phyloP scores from a whole-genome alignment of 2,329 filamentous ascomycete genomes.

The Alternaria sp. region DNA sequence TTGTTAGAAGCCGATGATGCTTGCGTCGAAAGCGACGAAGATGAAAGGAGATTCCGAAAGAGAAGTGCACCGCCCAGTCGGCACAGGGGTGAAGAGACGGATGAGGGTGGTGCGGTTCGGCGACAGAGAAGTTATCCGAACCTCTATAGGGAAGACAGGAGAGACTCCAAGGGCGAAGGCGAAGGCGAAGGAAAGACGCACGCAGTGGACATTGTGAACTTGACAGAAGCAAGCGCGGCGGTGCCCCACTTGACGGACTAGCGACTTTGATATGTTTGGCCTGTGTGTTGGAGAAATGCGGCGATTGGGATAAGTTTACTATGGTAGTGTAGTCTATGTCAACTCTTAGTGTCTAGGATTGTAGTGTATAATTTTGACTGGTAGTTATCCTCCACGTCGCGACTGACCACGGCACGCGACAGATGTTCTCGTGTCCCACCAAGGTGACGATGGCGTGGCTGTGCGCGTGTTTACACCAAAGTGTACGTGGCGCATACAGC shows the following conservation, averaged over 20 bases:
- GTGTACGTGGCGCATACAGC: background rate
- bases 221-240: background rate
- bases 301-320: background rate
- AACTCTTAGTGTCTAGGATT: background rate
- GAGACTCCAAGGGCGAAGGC: constrained; percentile 24
- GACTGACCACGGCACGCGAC: background rate
- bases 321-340: background rate
- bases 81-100: constrained; percentile 31
- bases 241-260: background rate
- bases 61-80: constrained; percentile 47
- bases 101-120: constrained; percentile 36
- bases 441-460: constrained; percentile 11
- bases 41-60: constrained; percentile 42
- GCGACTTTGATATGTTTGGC: constrained; percentile 1
- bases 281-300: background rate
- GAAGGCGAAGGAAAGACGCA: constrained; percentile 4
- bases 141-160: constrained; percentile 32
- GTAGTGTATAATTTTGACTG: background rate
- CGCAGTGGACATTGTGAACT: background rate
- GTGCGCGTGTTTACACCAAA: background rate
- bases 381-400: background rate
- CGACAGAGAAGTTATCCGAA: constrained; percentile 51
- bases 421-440: background rate
- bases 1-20: constrained; percentile 35
- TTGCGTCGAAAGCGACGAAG: constrained; percentile 30